Evolutionary conservation across 345 rosid genomes (phyloP), one percentile per base, ranked within the genome.

Genomic region (Balakata baccata): DNA sequence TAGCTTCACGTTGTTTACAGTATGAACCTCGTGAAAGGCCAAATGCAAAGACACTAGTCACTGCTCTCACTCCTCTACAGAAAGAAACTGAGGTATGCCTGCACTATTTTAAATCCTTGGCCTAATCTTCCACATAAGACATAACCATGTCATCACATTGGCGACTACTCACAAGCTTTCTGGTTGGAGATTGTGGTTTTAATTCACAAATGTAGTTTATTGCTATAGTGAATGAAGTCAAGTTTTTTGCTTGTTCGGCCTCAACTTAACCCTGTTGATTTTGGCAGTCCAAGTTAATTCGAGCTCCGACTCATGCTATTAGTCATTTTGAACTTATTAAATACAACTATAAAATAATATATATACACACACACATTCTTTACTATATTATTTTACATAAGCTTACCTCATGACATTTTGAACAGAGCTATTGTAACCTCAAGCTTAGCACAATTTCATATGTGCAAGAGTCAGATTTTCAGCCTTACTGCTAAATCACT

Each of bases 1-100:
- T 95, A 73, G 97, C 98, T 73, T 85, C 98, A 34, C 94, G 98
- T 41, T 92, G 99, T 81, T 85, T 92, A 73, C 91, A 90, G 80
- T 81, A 86, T 79, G 94, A 89, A 87, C 88, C 98, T 83, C 97
- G 94, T 46, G 92, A 95, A 81, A 92, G 98, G 78, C 98, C 99
- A 20, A 91, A 88, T 72, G 87, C 91, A 38, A 95, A 89, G 85
- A 89, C 95, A 72, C 94, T 95, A 76, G 87, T 91, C 74, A 75
- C 78, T 13, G 79, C 93, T 74, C 96, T 95, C 51, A 74, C 87
- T 81, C 85, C 91, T 47, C 92, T 95, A 68, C 93, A 91, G 82
- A 92, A 91, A 72, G 92, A 92, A 82, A 87, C 89, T 16, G 96
- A 91, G 85, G 97, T 91, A 80, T 77, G 76, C 72, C 23, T 37